Evolutionary conservation across 768 basidiomycete species (phyloP), one percentile per base, ranked within the genome.

Genomic region (Scleroderma bovista): DNA sequence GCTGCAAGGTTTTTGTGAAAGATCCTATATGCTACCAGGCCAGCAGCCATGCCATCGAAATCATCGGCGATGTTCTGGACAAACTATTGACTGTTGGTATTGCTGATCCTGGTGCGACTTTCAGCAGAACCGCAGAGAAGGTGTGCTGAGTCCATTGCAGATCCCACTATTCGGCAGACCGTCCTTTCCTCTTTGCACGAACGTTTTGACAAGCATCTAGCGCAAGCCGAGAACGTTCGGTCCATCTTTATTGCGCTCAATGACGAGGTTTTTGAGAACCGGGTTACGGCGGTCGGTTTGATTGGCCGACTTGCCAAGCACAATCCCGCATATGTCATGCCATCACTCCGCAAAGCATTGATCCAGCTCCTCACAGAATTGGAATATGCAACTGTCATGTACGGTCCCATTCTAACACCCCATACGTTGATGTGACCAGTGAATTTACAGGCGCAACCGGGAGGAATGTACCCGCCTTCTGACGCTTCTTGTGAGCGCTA

Each of bases 271-370:
- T 97, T 94, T 67, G 86, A 88, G 44, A 96, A 96, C 63, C 83
- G 96, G 19, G 82, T 92, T 23, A 83, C 86, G n/a, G 94, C 94
- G 2, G 90, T 98, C 46, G 71, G 72, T 19, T 77, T 98, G 54
- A 97, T 99, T 51, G 96, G 96, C 1, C 84, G 96, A 23, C 79
- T 99, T 22, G 91, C 94, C 3, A 82, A 84, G 57, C 90, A 95
- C 68, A 99, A 99, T 61, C 96, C 96, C 0, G 96, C 96, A 15
- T 96, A 97, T 72, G 93, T 99, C 17, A 97, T 99, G 88, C 95
- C 96, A 9, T 93, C 92, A 3, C 74, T 99, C 20, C 80, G 96
- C 42, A 98, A 98, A 68, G 86, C 93, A 1, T 74, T 99, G 51
- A 96, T 98, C 48, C 95, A 98, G 63, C 78, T 99, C 7, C 74